These are phyloP conservation scores for Immersiella caudata DNA, from an alignment of 495 filamentous ascomycete species.

Conservation along the genomic window DNA sequence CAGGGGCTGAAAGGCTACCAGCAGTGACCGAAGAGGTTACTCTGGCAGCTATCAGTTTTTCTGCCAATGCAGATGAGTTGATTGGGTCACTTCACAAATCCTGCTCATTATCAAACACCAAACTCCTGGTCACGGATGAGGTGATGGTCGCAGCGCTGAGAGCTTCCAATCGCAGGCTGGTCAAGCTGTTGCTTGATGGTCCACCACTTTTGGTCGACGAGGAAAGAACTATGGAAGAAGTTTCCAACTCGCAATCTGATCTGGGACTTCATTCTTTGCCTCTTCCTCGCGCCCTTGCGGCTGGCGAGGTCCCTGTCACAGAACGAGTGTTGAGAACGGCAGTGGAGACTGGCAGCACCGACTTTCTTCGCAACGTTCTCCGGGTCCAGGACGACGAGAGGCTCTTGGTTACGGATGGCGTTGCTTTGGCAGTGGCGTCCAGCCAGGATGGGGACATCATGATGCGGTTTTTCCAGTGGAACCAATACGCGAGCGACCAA, in stretches of 20 bases:
- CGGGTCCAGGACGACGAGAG: not conserved
- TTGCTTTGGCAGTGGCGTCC: not conserved
- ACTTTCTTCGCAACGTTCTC: not conserved
- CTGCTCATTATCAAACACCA: not conserved
- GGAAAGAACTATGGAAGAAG: not conserved
- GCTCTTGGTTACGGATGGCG: not conserved
- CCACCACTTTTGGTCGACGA: not conserved
- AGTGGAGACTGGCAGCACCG: not conserved
- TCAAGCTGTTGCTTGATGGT: not conserved
- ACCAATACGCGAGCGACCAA: not conserved
- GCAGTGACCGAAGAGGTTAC: not conserved
- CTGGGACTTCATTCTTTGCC: not conserved
- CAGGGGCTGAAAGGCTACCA: not conserved
- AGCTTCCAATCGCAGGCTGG: not conserved
- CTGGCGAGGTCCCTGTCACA: not conserved
- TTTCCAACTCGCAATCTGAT: not conserved
- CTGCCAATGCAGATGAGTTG: not conserved
- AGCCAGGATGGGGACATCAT: slow-evolving; percentile 2
- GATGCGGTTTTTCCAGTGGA: not conserved
- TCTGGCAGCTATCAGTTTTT: not conserved
- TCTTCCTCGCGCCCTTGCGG: not conserved
- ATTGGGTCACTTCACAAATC: not conserved
- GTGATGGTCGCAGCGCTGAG: not conserved
- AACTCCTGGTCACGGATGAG: slow-evolving; percentile 1
- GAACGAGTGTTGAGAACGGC: not conserved